Conservation (phyloP, 2,329 filamentous ascomycete genomes). For the Juglanconis oblonga region DNA sequence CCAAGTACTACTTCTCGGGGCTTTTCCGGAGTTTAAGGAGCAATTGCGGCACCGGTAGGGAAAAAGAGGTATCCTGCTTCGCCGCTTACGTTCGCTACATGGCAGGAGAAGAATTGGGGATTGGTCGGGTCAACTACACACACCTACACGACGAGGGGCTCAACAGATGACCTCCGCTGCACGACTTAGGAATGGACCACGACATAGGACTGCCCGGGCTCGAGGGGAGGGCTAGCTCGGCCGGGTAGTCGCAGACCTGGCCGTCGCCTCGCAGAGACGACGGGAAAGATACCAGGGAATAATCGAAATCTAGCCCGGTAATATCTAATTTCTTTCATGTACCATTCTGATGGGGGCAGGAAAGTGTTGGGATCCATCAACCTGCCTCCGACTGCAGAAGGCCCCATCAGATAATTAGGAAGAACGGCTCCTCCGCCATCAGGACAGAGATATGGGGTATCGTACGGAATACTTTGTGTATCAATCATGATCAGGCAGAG, state of each 20-base stretch:
- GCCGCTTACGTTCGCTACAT: constrained; percentile 44
- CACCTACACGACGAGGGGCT: constrained; percentile 22
- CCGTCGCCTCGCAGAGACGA: constrained; percentile 3
- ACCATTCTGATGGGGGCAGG: constrained; percentile 27
- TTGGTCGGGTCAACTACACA: constrained; percentile 6
- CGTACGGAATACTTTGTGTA: constrained; percentile 13
- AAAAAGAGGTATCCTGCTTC: constrained; percentile 31
- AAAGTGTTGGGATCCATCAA: background rate
- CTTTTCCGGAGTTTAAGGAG: constrained; percentile 46
- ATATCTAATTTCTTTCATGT: constrained; percentile 38
- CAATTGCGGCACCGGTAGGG: constrained; percentile 35
- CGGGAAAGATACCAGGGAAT: constrained; percentile 7
- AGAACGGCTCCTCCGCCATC: constrained; percentile 5
- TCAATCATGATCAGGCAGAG: constrained; percentile 3
- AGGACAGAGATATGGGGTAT: constrained; percentile 12
- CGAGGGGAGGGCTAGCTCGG: constrained; percentile 33
- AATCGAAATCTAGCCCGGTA: constrained; percentile 33
- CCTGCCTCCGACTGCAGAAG: constrained; percentile 1
- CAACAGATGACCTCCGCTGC: constrained; percentile 14
- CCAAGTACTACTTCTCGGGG: constrained; percentile 23
- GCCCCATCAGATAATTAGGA: background rate
- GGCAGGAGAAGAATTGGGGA: constrained; percentile 28
- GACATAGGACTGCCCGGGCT: constrained; percentile 25
- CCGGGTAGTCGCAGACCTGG: constrained; percentile 16
- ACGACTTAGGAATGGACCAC: constrained; percentile 14